A percentile compares a stretch with the other conserved stretches of the same genome.
phyloP scores from a whole-genome alignment of 2,329 filamentous ascomycete genomes.

The Phialocephala sp. region DNA sequence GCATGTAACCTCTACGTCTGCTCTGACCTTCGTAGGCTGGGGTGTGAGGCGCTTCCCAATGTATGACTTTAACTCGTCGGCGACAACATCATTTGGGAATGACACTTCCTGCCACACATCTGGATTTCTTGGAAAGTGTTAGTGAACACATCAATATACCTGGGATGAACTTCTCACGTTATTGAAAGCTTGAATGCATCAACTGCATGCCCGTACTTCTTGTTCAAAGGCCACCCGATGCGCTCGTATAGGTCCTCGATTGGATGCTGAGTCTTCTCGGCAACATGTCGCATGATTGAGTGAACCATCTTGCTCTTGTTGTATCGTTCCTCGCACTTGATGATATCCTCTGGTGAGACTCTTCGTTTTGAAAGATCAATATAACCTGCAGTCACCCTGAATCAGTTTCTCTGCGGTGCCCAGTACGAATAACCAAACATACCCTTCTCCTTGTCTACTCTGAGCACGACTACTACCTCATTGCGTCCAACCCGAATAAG shows the following conservation, averaged over 20 bases:
- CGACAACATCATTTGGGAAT: slow-evolving; percentile 85
- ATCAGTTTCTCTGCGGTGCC: slow-evolving; percentile 11
- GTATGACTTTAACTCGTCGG: slow-evolving; percentile 90
- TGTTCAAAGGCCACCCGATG: slow-evolving; percentile 97
- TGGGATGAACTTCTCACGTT: slow-evolving; percentile 64
- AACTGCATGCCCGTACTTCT: slow-evolving; percentile 94
- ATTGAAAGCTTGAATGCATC: slow-evolving; percentile 99
- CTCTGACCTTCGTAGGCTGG: slow-evolving; percentile 98
- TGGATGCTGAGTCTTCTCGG: slow-evolving; percentile 93
- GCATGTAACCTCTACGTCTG: slow-evolving; percentile 95
- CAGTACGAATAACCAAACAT: slow-evolving; percentile 38
- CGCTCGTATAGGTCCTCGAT: slow-evolving; percentile 93
- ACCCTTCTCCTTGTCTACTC: slow-evolving; percentile 99
- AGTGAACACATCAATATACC: slow-evolving; percentile 16
- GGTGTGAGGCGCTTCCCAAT: slow-evolving; percentile 97
- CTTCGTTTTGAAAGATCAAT: slow-evolving; percentile 99
- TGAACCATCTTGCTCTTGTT: slow-evolving; percentile 99
- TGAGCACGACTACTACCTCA: slow-evolving; percentile 96
- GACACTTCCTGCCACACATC: slow-evolving; percentile 94
- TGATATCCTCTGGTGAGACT: slow-evolving; percentile 95
- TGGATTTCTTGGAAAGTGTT: slow-evolving; percentile 68
- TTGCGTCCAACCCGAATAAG: slow-evolving; percentile 97
- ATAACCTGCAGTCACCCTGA: slow-evolving; percentile 64
- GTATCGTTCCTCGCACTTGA: slow-evolving; percentile 98
- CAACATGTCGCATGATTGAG: slow-evolving; percentile 98